Base-by-base conservation (phyloP, 805 yeast species). In the Candida boleticola region DNA sequence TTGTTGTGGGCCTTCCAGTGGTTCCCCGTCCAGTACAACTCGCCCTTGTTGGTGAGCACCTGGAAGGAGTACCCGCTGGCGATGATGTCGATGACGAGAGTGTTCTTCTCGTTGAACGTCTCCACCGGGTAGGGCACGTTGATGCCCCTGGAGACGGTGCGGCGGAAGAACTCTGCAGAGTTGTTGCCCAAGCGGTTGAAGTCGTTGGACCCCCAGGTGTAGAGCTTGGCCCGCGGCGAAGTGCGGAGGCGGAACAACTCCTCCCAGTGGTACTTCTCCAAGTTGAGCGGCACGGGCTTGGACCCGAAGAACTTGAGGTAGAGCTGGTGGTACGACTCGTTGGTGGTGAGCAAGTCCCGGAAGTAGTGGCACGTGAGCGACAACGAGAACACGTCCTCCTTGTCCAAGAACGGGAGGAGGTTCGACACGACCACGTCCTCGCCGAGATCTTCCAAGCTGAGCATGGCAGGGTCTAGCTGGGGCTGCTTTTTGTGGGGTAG, bases 11-110 rank as follows among this genome's bases (percentile, higher is more conserved):
- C 41, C 36, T 52, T 53, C 60, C 66, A 63, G 32, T 47, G 43
- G 7, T 50, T 40, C 0, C 85, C 88, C 4, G 84, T 76, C 25
- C 68, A 69, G 56, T 69, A 83, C 4, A 85, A 54, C 4, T 73
- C 63, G 0, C 90, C 89, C 1, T 69, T 58, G 22, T 69, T 67
- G 0, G 84, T 74, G 27, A 84, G 61, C 2, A 84, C 63, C 39
- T 80, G 79, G 46, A 82, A 79, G 3, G 82, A 74, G 52, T 72
- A 83, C 1, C 92, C 92, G 23, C 85, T 85, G 6, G 82, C 80
- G 19, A 76, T 66, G 1, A 83, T 63, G 48, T 78, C 82, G 0
- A 71, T 53, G 1, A 76, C 55, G 2, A 62, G 48, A 7, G 27
- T 7, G n/a, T n/a, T n/a, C 19, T 55, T 47, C 3, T 62, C 54